Evolutionary conservation across 345 rosid species (phyloP).

Genomic region (Aethionema arabicum): DNA sequence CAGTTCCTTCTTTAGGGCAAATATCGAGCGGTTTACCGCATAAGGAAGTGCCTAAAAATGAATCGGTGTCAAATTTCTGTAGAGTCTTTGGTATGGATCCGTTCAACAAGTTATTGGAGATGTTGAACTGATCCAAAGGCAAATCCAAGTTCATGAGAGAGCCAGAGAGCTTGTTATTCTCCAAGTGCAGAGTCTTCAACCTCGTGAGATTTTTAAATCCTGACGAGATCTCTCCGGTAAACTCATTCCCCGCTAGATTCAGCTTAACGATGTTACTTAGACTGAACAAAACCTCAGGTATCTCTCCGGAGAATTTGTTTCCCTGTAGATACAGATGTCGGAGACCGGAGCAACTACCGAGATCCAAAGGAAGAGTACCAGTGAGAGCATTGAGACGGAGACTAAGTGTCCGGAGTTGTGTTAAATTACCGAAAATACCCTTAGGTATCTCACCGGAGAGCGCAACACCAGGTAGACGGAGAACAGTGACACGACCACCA

Average conservation of each 20-base stretch:
- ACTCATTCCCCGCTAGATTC: constrained; percentile 60
- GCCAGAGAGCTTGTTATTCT: constrained; percentile 68
- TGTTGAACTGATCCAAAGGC: constrained; percentile 68
- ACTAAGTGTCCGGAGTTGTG: constrained; percentile 72
- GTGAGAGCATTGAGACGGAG: constrained; percentile 75
- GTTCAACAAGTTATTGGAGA: constrained; percentile 70
- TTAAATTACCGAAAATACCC: constrained; percentile 75
- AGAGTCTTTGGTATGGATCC: constrained; percentile 70
- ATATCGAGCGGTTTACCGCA: constrained; percentile 74
- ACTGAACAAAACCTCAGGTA: constrained; percentile 57
- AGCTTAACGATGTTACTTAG: constrained; percentile 61
- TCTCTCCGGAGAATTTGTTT: constrained; percentile 70
- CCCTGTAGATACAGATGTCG: constrained; percentile 81
- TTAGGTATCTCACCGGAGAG: constrained; percentile 66
- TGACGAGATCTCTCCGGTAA: constrained; percentile 59
- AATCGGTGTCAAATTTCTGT: constrained; percentile 41
- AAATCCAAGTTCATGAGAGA: constrained; percentile 47
- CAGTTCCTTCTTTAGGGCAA: constrained; percentile 36
- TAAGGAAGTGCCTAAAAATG: constrained; percentile 72
- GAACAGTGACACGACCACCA: constrained; percentile 63
- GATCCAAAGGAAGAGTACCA: constrained; percentile 76
- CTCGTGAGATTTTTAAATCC: constrained; percentile 66
- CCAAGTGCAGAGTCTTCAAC: constrained; percentile 67
- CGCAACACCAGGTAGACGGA: constrained; percentile 76
- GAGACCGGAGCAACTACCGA: constrained; percentile 56